Base-by-base conservation (phyloP, 768 basidiomycete genomes). In the Xerocomus potaroensis region DNA sequence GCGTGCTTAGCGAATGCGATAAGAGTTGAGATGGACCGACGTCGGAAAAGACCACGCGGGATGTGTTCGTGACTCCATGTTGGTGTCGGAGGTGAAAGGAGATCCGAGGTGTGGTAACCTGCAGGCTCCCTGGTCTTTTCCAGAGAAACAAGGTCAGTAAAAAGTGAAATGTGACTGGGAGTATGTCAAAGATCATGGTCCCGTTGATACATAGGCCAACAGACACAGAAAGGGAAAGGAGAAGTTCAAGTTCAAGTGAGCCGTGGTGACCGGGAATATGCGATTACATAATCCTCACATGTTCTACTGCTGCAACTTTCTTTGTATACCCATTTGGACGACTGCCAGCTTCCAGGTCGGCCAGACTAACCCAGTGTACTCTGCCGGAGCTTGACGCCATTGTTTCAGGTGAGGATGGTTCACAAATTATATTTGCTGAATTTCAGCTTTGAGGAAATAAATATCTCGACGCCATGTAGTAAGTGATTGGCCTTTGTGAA, bases 1-100 rank as follows among this genome's bases (percentile, higher is more conserved):
- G 43, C 14, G 42, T 53, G 21, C 50, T 56, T 4, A 63, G 53
- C 7, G 59, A 56, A 40, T 63, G 61, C 2, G 57, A 56, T 45
- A 59, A 2, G 44, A 61, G 57, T 36, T 69, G 60, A 23, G 68
- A 64, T 11, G 65, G 45, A 45, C 61, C 63, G 26, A 80, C 57
- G 53, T 89, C 74, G 15, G 77, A 68, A 60, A 89, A 84, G 43
- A 87, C 64, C 34, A 80, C 71, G 4, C 74, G 72, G 3, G 81
- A 80, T 18, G 68, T 60, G 50, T 79, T 73, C 35, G 75, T 71
- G 8, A 79, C 55, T 21, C 76, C 81, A 54, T 87, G 83, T 33
- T 75, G 68, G 61, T 87, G 85, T 29, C 85, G 80, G 19, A 87
- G 72, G 26, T 74, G 75, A 64, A 88, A 87, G 26, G 69, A 72